Evolutionary conservation across 2,329 filamentous ascomycete genomes (phyloP).

Genomic region (Pestalotiopsis sp.): DNA sequence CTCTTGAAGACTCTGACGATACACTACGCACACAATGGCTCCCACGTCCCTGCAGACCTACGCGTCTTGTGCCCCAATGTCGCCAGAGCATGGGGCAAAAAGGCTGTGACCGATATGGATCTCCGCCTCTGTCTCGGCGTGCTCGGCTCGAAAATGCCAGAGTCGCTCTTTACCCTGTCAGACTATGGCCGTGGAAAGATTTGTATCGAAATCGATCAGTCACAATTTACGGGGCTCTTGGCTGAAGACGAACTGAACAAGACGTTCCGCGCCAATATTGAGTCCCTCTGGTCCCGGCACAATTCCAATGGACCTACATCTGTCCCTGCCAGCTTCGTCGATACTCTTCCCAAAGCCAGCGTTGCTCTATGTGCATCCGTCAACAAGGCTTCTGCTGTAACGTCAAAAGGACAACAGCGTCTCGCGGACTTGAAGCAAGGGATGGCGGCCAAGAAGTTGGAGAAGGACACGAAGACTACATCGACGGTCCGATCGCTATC

Average conservation of each 20-base stretch:
- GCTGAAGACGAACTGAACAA: slow-evolving; percentile 55
- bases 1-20: slow-evolving; percentile 71
- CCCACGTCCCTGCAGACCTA: slow-evolving; percentile 64
- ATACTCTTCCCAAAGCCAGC: slow-evolving; percentile 56
- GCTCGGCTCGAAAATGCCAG: slow-evolving; percentile 44
- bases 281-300: slow-evolving; percentile 42
- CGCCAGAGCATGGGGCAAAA: slow-evolving; percentile 72
- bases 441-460: slow-evolving; percentile 55
- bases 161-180: slow-evolving; percentile 30
- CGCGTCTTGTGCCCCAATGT: slow-evolving; percentile 62
- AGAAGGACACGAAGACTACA: slow-evolving; percentile 41
- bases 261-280: slow-evolving; percentile 57
- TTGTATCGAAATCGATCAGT: slow-evolving; percentile 58
- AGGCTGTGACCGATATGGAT: slow-evolving; percentile 66
- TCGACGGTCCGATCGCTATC: slow-evolving; percentile 26
- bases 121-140: slow-evolving; percentile 68
- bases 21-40: slow-evolving; percentile 71
- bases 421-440: slow-evolving; percentile 70
- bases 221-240: slow-evolving; percentile 39
- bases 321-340: slow-evolving; percentile 53
- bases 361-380: slow-evolving; percentile 55
- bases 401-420: slow-evolving; percentile 68
- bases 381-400: slow-evolving; percentile 55
- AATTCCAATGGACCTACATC: slow-evolving; percentile 27
- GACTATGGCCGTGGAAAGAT: slow-evolving; percentile 49